A percentile compares a stretch with the other conserved stretches of the same genome.
Evolutionary conservation across 306 rosid genomes (phyloP).

Genomic region (Fagus crenata): DNA sequence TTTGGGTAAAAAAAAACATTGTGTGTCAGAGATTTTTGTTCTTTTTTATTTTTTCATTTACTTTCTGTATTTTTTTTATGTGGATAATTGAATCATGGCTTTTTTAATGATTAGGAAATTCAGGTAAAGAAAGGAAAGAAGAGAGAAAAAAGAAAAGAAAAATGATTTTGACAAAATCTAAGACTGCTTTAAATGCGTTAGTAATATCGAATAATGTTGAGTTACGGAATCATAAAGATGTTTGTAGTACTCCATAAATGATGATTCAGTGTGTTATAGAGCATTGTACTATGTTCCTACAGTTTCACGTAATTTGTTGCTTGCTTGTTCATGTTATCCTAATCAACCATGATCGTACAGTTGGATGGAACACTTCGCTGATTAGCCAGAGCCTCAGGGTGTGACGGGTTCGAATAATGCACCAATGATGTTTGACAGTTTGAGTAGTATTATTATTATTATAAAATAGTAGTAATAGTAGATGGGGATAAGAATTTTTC

Average conservation of each 20-base stretch:
- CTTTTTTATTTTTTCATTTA: background rate
- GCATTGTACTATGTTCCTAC: constrained; percentile 25
- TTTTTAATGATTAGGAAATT: constrained; percentile 23
- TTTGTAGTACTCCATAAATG: background rate
- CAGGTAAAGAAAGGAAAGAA: background rate
- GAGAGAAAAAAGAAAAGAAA: too few species aligned
- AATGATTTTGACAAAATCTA: constrained; percentile 24
- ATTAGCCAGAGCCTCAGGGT: background rate
- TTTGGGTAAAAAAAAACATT: background rate
- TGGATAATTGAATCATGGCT: background rate
- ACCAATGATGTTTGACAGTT: background rate
- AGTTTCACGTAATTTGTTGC: constrained; percentile 14
- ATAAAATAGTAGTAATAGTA: too few species aligned
- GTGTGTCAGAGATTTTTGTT: background rate
- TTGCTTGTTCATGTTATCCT: background rate
- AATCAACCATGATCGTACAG: background rate
- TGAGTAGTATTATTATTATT: background rate
- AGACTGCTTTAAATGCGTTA: constrained; percentile 16
- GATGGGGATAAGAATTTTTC: too few species aligned
- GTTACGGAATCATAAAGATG: constrained; percentile 12
- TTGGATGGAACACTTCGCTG: background rate
- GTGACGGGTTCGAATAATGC: background rate
- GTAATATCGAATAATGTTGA: background rate
- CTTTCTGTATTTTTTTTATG: background rate
- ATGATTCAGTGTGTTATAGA: constrained; percentile 27